These are phyloP conservation scores for Umbelopsis vinacea DNA, from an alignment of 192 early-diverging fungal genomes.

Conservation along the genomic window DNA sequence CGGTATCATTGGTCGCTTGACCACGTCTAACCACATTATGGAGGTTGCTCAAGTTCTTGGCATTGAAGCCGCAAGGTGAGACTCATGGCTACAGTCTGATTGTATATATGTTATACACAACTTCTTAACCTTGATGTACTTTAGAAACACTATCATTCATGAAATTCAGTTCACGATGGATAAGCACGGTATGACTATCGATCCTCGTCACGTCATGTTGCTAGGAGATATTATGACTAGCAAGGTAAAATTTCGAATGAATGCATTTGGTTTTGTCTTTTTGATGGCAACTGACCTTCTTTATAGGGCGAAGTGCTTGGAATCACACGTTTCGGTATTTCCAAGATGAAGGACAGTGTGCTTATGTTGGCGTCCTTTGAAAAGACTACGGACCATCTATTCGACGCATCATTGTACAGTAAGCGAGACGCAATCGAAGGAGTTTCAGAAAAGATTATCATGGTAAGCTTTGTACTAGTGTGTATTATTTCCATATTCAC, in stretches of 20 bases:
- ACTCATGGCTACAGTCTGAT: background rate
- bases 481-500: background rate
- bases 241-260: slow-evolving; percentile 59
- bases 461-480: slow-evolving; percentile 49
- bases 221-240: slow-evolving; percentile 98
- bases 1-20: slow-evolving; percentile 80
- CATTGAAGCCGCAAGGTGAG: slow-evolving; percentile 90
- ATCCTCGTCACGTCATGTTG: slow-evolving; percentile 95
- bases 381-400: slow-evolving; percentile 99
- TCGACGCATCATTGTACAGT: slow-evolving; percentile 95
- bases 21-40: slow-evolving; percentile 91
- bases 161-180: slow-evolving; percentile 89
- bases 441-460: slow-evolving; percentile 99
- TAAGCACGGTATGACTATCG: slow-evolving; percentile 92
- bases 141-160: slow-evolving; percentile 80
- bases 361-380: slow-evolving; percentile 99
- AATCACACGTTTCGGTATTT: slow-evolving; percentile 98
- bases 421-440: slow-evolving; percentile 94
- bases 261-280: background rate
- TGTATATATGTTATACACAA: background rate
- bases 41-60: slow-evolving; percentile 90
- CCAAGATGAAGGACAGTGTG: slow-evolving; percentile 99
- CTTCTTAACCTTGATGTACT: background rate
- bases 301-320: slow-evolving; percentile 92
- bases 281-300: background rate